Evolutionary conservation across 176 grass and related monocot species (phyloP).

Genomic region (Hordeum marinum): DNA sequence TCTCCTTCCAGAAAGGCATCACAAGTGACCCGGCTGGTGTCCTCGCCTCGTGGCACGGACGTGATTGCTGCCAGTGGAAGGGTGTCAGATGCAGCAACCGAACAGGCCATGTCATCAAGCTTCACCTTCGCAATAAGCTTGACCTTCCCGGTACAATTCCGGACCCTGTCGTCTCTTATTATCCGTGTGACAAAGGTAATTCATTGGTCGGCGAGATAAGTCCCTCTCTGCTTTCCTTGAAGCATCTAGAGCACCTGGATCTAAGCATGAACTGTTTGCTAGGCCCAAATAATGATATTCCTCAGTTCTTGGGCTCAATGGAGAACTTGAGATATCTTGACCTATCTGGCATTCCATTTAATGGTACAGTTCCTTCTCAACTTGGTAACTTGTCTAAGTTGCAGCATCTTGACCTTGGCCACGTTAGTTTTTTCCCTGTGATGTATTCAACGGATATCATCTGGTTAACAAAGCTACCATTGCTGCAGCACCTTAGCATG

Average conservation of each 20-base stretch:
- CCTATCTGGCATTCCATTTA: not conserved
- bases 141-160: not conserved
- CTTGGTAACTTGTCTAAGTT: constrained; percentile 35
- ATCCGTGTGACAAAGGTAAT: not conserved
- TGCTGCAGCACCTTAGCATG: constrained; percentile 2
- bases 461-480: not conserved
- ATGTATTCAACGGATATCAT: not conserved
- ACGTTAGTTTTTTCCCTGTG: no score
- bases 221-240: constrained; percentile 10
- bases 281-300: not conserved
- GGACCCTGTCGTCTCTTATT: no score
- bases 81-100: constrained; percentile 29
- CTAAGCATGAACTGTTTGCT: constrained; percentile 30
- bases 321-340: constrained; percentile 19
- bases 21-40: not conserved
- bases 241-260: constrained; percentile 15
- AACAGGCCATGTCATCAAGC: constrained; percentile 3
- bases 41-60: constrained; percentile 16
- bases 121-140: not conserved
- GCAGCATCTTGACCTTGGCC: constrained; percentile 14
- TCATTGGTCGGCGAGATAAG: constrained; percentile 32
- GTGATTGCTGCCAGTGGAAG: constrained; percentile 28
- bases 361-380: constrained; percentile 24
- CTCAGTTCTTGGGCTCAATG: constrained; percentile 11
- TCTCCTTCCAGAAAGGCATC: constrained; percentile 23